Evolutionary conservation across 202 grass and related monocot species (phyloP).

Genomic region (Cymbopogon flexuosus): DNA sequence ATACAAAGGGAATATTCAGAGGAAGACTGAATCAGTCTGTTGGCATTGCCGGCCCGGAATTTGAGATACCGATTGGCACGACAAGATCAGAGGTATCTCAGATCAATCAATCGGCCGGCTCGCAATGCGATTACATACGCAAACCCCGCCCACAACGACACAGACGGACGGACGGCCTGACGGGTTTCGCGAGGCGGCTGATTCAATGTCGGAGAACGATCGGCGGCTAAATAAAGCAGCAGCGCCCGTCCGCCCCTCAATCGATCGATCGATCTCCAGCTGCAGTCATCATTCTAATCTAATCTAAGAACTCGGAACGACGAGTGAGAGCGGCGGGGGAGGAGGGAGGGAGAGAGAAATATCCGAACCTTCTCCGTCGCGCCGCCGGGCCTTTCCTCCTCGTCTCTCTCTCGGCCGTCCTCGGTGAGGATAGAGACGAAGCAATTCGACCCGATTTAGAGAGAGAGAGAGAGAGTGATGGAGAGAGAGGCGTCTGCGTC

Average conservation of each 20-base stretch:
- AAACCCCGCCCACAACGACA: neutral
- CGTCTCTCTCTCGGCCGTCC: neutral
- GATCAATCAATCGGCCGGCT: neutral
- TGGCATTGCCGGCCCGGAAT: neutral
- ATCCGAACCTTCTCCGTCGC: conserved; percentile 13
- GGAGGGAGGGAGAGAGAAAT: neutral
- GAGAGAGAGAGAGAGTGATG: neutral
- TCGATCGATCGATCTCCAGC: neutral
- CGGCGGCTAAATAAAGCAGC: neutral
- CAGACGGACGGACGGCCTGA: neutral
- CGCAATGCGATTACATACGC: neutral
- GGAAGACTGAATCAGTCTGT: neutral
- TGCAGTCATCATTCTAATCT: neutral
- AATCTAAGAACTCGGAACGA: neutral
- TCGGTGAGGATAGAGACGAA: neutral
- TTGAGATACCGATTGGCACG: neutral
- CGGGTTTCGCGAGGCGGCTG: too few species aligned
- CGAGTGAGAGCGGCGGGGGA: neutral
- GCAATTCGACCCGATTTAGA: neutral
- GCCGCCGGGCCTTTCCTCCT: neutral
- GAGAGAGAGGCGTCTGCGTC: too few species aligned
- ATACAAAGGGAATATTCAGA: neutral
- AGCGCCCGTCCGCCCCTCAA: neutral
- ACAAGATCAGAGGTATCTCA: neutral
- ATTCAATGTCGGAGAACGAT: neutral